Evolutionary conservation across 768 basidiomycete species (phyloP).

Genomic region (Hortiboletus flavorubellus): DNA sequence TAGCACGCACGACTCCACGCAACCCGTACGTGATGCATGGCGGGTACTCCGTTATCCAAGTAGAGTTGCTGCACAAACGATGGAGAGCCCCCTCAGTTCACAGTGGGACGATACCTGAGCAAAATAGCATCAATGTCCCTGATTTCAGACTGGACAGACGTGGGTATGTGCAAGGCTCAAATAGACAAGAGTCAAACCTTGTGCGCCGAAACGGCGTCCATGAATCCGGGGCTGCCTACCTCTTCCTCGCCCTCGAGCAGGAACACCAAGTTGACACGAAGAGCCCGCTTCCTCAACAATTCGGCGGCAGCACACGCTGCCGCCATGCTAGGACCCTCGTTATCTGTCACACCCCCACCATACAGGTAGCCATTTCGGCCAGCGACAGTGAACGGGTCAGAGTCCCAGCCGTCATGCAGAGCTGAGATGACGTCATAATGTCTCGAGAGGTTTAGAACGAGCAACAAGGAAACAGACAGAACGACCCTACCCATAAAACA

Average conservation of each 20-base stretch:
- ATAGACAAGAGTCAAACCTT: slow-evolving; percentile 48
- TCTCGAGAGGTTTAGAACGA: slow-evolving; percentile 34
- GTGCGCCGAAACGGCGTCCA: slow-evolving; percentile 66
- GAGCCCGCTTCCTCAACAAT: slow-evolving; percentile 62
- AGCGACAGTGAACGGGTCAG: slow-evolving; percentile 77
- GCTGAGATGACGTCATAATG: slow-evolving; percentile 98
- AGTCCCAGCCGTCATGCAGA: slow-evolving; percentile 67
- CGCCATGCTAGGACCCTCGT: slow-evolving; percentile 95
- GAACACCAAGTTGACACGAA: slow-evolving; percentile 86
- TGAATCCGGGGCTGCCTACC: slow-evolving; percentile 86
- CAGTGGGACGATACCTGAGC: slow-evolving; percentile 54
- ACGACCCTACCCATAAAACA: slow-evolving; percentile 79
- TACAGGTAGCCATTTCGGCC: slow-evolving; percentile 89
- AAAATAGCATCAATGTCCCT: slow-evolving; percentile 88
- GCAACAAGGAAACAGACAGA: neutral
- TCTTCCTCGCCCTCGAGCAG: slow-evolving; percentile 97
- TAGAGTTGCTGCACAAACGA: slow-evolving; percentile 75
- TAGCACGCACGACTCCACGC: slow-evolving; percentile 89
- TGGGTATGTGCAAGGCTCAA: neutral
- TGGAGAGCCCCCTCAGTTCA: neutral
- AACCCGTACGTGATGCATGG: slow-evolving; percentile 96
- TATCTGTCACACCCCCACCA: slow-evolving; percentile 88
- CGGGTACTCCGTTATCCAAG: slow-evolving; percentile 90
- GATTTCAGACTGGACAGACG: slow-evolving; percentile 58
- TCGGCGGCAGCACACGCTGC: slow-evolving; percentile 87